phyloP scores from a whole-genome alignment of 495 filamentous ascomycete species.

The Penicillium desertorum region DNA sequence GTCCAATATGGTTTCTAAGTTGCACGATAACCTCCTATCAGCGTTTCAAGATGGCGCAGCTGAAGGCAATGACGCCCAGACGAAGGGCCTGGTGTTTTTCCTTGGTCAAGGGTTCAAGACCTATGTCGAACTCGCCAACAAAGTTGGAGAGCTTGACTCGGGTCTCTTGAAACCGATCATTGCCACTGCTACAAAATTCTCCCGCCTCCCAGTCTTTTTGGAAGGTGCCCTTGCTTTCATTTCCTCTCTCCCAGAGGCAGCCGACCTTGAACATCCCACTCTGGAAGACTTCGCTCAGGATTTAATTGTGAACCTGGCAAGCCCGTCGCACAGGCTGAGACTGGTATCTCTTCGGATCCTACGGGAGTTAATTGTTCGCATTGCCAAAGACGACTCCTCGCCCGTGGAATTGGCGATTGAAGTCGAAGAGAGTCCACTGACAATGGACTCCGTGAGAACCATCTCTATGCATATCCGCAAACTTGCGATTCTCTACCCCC shows the following conservation, averaged over 20 bases:
- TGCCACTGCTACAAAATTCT: conserved; percentile 59
- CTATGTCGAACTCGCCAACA: conserved; percentile 41
- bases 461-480: conserved; percentile 83
- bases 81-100: conserved; percentile 30
- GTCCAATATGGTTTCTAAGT: conserved; percentile 34
- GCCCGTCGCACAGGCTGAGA: conserved; percentile 68
- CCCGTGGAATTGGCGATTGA: conserved; percentile 56
- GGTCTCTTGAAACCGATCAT: conserved; percentile 58
- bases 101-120: conserved; percentile 50
- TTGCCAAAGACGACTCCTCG: conserved; percentile 39
- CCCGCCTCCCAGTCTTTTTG: conserved; percentile 63
- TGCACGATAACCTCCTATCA: conserved; percentile 36
- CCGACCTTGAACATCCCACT: conserved; percentile 44
- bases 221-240: conserved; percentile 64
- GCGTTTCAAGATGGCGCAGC: conserved; percentile 28
- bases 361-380: conserved; percentile 35
- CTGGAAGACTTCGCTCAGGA: conserved; percentile 56
- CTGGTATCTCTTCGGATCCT: conserved; percentile 69
- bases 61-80: conserved; percentile 22
- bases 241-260: conserved; percentile 43
- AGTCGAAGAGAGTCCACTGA: conserved; percentile 74
- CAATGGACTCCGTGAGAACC: conserved; percentile 68
- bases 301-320: conserved; percentile 68
- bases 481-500: conserved; percentile 61
- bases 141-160: conserved; percentile 43